A percentile compares a stretch with the other conserved stretches of the same genome.
These are phyloP conservation scores for Paraphaeosphaeria minitans DNA, from an alignment of 2,329 filamentous ascomycete genomes.

Conservation along the genomic window DNA sequence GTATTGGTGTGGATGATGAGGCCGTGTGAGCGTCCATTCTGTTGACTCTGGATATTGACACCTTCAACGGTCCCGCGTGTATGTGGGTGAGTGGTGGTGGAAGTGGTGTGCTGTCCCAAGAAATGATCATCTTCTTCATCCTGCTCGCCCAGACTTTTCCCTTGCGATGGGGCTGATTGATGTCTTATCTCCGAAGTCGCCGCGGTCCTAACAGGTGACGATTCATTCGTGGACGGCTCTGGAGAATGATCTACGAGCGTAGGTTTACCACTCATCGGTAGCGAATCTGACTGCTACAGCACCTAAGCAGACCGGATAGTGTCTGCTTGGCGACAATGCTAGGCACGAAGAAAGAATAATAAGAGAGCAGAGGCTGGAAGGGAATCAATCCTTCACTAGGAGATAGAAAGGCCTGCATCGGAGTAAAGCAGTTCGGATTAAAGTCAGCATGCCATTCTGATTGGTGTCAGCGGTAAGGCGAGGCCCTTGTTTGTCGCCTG, in stretches of 20 bases:
- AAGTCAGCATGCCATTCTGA: neutral
- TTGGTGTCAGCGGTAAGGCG: slow-evolving; percentile 5
- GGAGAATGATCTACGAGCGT: slow-evolving; percentile 4
- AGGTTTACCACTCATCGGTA: slow-evolving; percentile 9
- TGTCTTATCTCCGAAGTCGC: neutral
- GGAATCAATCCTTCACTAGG: neutral
- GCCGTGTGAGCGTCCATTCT: slow-evolving; percentile 6
- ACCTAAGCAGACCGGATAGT: neutral
- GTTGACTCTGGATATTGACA: neutral
- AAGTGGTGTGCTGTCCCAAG: neutral
- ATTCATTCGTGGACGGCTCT: neutral
- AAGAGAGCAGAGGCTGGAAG: neutral
- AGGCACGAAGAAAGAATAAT: neutral
- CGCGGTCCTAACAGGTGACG: neutral
- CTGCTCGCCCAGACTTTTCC: neutral
- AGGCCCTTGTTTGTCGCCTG: slow-evolving; percentile 10
- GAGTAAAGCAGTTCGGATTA: slow-evolving; percentile 3
- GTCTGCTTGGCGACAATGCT: neutral
- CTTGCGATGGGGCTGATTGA: neutral
- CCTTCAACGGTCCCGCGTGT: neutral
- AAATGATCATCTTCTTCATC: neutral
- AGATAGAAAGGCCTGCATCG: neutral
- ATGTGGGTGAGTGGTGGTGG: too few species aligned
- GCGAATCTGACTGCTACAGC: neutral
- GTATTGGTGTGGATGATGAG: slow-evolving; percentile 27